Base-by-base conservation (phyloP, 306 rosid genomes). In the Begonia loranthoides region DNA sequence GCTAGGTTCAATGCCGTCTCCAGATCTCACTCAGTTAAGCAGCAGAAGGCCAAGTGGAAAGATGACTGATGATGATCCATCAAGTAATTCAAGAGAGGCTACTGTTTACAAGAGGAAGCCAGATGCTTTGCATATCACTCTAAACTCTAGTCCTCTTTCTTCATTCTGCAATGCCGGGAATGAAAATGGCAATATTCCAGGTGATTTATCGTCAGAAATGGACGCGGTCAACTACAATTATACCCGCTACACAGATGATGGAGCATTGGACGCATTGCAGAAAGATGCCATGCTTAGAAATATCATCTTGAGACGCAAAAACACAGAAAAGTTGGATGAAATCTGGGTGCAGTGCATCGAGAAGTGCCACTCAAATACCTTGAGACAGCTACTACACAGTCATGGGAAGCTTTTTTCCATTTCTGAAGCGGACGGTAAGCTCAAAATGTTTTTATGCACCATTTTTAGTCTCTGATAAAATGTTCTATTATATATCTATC, bases 351-450 rank as follows among this genome's bases (percentile, higher is more conserved):
- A 53, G 44, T 86, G 94, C 69, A 92, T 90, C 15, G 82, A 66
- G 72, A 76, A 65, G 63, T 86, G 99, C 57, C 99, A 92, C 69
- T 92, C 96, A 15, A 92, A 80, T 76, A 92, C 99, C 43, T 64
- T 92, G 70, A 78, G 83, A 68, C 99, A 80, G 76, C 73, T 92
- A 52, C 83, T 92, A 49, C 75, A 63, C 53, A 59, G 64, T 67
- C 79, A 92, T 54, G 99, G 99, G 70, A 83, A 81, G 71, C 96
- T 92, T 63, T 82, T 92, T 67, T 86, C 99, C 58, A 68, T 92
- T 58, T 80, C 94, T 51, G 96, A 92, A 76, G 73, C 76, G 62
- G 94, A 86, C 72, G 96, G 99, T 86, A 49, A 57, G 70, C 60
- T 73, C 64, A 55, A 52, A 50, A 50, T 56, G 10, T 52, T 49